Conservation (phyloP, 2,329 filamentous ascomycete species). For the Curvularia eragrostidis region DNA sequence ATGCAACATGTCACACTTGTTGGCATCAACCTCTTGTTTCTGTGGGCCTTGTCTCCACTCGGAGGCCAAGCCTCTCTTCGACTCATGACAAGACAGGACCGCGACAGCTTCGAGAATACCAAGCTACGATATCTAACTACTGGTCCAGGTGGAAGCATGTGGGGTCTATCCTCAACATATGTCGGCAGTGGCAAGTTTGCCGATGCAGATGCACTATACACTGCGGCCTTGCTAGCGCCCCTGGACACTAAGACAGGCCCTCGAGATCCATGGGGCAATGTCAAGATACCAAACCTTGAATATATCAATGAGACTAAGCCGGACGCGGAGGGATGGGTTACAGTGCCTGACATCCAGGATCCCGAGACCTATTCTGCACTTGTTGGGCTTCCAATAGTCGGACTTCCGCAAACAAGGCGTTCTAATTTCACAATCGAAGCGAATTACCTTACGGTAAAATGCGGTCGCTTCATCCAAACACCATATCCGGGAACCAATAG, state of each 20-base stretch:
- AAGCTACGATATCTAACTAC: slow-evolving; percentile 41
- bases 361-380: slow-evolving; percentile 40
- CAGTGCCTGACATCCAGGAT: slow-evolving; percentile 15
- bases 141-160: slow-evolving; percentile 29
- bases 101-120: neutral
- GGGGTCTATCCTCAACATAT: slow-evolving; percentile 23
- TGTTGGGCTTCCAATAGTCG: slow-evolving; percentile 40
- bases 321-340: slow-evolving; percentile 34
- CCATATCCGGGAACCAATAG: slow-evolving; percentile 12
- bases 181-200: slow-evolving; percentile 23
- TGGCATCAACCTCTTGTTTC: slow-evolving; percentile 41
- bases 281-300: slow-evolving; percentile 42
- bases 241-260: slow-evolving; percentile 29
- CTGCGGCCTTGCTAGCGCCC: slow-evolving; percentile 36
- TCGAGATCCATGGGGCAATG: slow-evolving; percentile 44
- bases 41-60: slow-evolving; percentile 48
- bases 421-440: slow-evolving; percentile 32
- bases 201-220: slow-evolving; percentile 35
- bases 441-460: slow-evolving; percentile 30
- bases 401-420: slow-evolving; percentile 10
- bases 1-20: slow-evolving; percentile 42
- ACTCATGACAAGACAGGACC: slow-evolving; percentile 28
- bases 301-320: slow-evolving; percentile 7
- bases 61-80: slow-evolving; percentile 49
- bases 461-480: slow-evolving; percentile 19